These are phyloP conservation scores for Lactifluus echinatus DNA, from an alignment of 768 basidiomycete genomes.

Conservation along the genomic window DNA sequence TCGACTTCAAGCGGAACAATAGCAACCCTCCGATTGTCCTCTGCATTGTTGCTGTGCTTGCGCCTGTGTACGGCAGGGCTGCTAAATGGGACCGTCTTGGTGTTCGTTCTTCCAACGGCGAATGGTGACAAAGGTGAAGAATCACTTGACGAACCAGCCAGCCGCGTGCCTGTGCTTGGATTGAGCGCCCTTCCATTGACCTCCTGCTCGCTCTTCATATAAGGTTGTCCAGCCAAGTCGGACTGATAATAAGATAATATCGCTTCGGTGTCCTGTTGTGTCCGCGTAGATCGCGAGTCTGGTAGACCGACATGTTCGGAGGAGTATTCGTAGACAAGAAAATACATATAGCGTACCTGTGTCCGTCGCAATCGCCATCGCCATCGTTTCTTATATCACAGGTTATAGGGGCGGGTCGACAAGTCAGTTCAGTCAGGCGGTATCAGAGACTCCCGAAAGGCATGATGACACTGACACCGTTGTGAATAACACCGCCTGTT, in stretches of 20 bases:
- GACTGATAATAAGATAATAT: conserved; percentile 52
- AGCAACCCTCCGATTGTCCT: not conserved
- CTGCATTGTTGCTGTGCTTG: conserved; percentile 1
- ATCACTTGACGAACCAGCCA: not conserved
- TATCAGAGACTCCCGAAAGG: not conserved
- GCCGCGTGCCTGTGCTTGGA: conserved; percentile 1
- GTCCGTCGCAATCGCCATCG: not conserved
- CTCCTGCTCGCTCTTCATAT: conserved; percentile 17
- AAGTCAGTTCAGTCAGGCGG: no score
- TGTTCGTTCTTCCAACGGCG: not conserved
- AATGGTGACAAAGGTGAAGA: conserved; percentile 9
- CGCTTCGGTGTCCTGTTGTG: conserved; percentile 34
- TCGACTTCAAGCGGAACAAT: conserved; percentile 7
- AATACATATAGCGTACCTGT: not conserved
- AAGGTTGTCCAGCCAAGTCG: conserved; percentile 34
- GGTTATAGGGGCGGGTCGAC: no score
- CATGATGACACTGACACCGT: no score
- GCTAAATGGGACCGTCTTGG: not conserved
- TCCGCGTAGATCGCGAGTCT: conserved; percentile 21
- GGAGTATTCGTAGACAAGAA: not conserved
- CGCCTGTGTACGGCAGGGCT: not conserved
- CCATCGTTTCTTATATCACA: no score
- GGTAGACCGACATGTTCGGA: not conserved
- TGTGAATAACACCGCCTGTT: no score
- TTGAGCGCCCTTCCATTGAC: not conserved